Evolutionary conservation across 2,329 filamentous ascomycete genomes (phyloP).

Genomic region (Cordyceps militaris): DNA sequence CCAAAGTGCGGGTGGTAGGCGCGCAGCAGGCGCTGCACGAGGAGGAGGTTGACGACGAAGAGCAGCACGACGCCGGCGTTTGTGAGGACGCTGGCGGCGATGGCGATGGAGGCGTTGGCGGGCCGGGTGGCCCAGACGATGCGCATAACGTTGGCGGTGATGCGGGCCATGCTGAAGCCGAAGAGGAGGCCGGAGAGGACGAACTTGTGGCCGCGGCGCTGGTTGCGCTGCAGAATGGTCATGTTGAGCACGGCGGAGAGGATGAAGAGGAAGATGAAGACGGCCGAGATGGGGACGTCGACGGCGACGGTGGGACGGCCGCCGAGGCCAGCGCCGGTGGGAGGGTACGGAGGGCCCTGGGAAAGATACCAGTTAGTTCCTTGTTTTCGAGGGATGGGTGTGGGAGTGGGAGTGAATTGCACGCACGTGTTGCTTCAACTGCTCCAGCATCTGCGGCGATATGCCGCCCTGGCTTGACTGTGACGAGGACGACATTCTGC

Average conservation of each 20-base stretch:
- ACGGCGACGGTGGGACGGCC: conserved; percentile 48
- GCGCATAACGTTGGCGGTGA: conserved; percentile 42
- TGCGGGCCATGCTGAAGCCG: conserved; percentile 51
- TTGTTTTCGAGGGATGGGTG: neutral
- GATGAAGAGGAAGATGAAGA: conserved; percentile 55
- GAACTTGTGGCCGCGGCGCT: conserved; percentile 48
- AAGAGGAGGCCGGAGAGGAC: conserved; percentile 51
- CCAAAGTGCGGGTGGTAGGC: conserved; percentile 64
- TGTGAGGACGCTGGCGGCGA: conserved; percentile 62
- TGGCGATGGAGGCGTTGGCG: conserved; percentile 34
- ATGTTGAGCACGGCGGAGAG: conserved; percentile 49
- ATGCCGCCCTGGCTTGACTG: neutral
- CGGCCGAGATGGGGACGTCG: conserved; percentile 58
- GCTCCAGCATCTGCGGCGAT: neutral
- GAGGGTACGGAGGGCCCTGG: conserved; percentile 33
- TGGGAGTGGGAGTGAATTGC: neutral
- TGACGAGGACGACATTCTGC: neutral
- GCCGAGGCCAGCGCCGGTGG: conserved; percentile 44
- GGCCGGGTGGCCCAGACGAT: conserved; percentile 45
- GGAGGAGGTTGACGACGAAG: conserved; percentile 72
- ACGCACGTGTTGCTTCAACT: neutral
- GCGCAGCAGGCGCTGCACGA: conserved; percentile 67
- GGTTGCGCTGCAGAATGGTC: conserved; percentile 48
- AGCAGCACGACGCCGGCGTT: conserved; percentile 67
- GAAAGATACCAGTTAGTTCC: conserved; percentile 2